Conservation (phyloP, 2,329 filamentous ascomycete species). For the Colletotrichum cordylinicola region DNA sequence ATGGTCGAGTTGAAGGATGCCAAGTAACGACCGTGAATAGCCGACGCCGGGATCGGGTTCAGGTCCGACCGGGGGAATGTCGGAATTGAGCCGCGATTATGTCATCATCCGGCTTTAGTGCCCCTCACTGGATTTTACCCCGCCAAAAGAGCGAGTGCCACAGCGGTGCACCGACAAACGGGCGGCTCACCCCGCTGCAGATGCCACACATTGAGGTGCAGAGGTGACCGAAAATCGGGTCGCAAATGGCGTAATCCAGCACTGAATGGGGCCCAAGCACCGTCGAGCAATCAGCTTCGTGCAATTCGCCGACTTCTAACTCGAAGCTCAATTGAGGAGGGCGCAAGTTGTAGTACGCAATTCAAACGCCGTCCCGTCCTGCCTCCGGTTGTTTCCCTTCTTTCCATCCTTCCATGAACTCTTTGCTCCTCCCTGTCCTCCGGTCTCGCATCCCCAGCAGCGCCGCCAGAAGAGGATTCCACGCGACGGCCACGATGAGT, state of each 20-base stretch:
- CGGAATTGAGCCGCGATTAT: neutral
- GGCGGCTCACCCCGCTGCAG: constrained; percentile 20
- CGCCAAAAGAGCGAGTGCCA: constrained; percentile 6
- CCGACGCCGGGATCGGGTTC: neutral
- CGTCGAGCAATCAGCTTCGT: constrained; percentile 19
- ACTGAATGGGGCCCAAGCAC: neutral
- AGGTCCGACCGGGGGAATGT: neutral
- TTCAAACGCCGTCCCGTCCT: neutral
- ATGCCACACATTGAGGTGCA: neutral
- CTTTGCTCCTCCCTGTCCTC: constrained; percentile 17
- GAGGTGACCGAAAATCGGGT: constrained; percentile 14
- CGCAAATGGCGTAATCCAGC: constrained; percentile 6
- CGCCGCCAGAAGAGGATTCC: constrained; percentile 18
- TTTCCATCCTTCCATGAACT: constrained; percentile 11
- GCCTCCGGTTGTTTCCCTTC: neutral
- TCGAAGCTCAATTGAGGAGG: neutral
- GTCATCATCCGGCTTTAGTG: neutral
- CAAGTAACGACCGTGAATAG: neutral
- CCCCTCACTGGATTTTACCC: neutral
- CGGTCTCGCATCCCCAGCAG: constrained; percentile 22
- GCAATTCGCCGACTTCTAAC: constrained; percentile 1
- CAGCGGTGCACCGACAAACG: neutral
- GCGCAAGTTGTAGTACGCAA: neutral
- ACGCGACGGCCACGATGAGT: constrained; percentile 41
- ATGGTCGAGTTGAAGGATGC: neutral